Base-by-base conservation (phyloP, 441 rosid species). In the Isatis lusitanica region DNA sequence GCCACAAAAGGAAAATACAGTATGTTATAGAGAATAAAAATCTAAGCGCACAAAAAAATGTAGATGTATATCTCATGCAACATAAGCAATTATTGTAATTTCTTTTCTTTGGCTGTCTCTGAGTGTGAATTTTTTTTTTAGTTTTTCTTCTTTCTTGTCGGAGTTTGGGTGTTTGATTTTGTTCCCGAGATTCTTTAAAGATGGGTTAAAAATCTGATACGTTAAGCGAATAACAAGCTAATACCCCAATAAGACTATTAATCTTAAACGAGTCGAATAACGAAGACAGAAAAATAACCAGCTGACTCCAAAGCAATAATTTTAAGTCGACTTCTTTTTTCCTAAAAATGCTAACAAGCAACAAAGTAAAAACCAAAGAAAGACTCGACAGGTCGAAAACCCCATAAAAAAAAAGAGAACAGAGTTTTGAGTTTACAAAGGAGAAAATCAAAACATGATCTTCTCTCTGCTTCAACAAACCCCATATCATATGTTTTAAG, bases 401-500 rank as follows among this genome's bases (percentile, higher is more conserved):
- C 21, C 36, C 46, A 74, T n/a, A 43, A 43, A 9, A 24, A 6
- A 64, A 42, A 43, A 40, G 39, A 39, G 5, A 33, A 17, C 11
- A 15, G 66, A 47, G 50, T 57, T 58, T 39, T 11, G 66, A 59
- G 69, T 62, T 42, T 35, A n/a, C 35, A 43, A 64, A 31, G 17
- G 56, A 43, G 50, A 61, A 51, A 48, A 51, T 30, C 68, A 75
- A 69, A 75, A 53, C 33, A 63, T 9, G 51, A 63, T 68, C 46
- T 74, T 53, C 63, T 66, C 63, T n/a, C 53, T 58, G 63, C 55
- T 66, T 59, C 72, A n/a, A 74, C 74, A 74, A 42, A 63, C 64
- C 50, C 42, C 43, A 74, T 51, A 50, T 31, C 68, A 74, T 40
- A 68, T 53, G 65, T 68, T 68, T 68, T 43, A 53, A 6, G 61